Percentiles rank a stretch among this genome's conserved stretches.
phyloP scores from a whole-genome alignment of 768 basidiomycete species.

The Mycena leptocephala region DNA sequence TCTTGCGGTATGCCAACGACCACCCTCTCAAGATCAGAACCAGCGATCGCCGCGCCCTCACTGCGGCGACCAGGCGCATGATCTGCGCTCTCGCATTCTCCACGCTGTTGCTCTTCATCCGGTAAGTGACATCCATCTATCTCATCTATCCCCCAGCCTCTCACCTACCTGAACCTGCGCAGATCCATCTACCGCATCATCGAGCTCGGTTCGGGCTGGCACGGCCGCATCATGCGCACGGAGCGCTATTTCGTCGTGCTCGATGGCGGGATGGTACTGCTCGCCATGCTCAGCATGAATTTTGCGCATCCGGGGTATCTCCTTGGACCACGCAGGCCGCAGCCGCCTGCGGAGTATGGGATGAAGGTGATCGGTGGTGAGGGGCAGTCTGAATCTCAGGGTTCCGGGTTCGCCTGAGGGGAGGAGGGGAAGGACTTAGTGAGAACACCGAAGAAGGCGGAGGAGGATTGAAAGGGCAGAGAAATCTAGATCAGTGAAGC shows the following conservation, averaged over 20 bases:
- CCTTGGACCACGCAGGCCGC: background rate
- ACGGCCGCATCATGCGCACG: slow-evolving; percentile 64
- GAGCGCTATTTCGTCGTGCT: slow-evolving; percentile 64
- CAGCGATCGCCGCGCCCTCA: background rate
- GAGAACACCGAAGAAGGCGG: no score
- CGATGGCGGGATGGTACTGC: slow-evolving; percentile 60
- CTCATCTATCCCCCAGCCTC: background rate
- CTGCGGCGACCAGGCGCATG: background rate
- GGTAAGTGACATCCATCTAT: no score
- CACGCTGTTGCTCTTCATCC: background rate
- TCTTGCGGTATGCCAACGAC: background rate
- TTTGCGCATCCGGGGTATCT: slow-evolving; percentile 56
- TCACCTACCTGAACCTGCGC: background rate
- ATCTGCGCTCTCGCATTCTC: background rate
- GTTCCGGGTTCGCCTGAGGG: no score
- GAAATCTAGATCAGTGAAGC: no score
- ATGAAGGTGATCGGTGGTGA: no score
- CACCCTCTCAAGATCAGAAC: background rate
- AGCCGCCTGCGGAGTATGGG: background rate
- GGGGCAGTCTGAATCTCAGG: no score
- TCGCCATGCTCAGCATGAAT: slow-evolving; percentile 60
- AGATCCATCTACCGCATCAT: slow-evolving; percentile 69
- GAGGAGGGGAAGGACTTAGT: no score
- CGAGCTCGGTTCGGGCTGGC: slow-evolving; percentile 68
- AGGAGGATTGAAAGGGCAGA: no score